Percentiles rank a stretch among this genome's conserved stretches.
Evolutionary conservation across 768 basidiomycete genomes (phyloP).

Genomic region (Tricholomella constricta): DNA sequence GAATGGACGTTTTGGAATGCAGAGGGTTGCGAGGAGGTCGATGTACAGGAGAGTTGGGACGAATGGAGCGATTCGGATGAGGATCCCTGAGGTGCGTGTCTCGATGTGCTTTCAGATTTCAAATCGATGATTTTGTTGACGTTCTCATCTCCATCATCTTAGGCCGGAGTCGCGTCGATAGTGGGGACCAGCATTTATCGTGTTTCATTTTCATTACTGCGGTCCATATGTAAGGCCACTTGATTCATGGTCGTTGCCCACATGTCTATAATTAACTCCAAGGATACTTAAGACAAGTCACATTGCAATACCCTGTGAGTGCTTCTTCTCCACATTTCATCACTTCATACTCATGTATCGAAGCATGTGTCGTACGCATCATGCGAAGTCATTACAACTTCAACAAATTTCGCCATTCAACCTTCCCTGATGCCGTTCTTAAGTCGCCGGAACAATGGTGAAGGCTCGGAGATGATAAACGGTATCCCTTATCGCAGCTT

Average conservation of each 20-base stretch:
- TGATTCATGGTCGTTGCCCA: too few species aligned
- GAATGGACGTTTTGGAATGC: slow-evolving; percentile 32
- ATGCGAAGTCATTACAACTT: not conserved
- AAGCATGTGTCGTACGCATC: not conserved
- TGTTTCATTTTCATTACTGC: too few species aligned
- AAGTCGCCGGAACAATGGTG: slow-evolving; percentile 14
- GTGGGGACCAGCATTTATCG: too few species aligned
- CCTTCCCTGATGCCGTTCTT: not conserved
- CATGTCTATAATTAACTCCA: too few species aligned
- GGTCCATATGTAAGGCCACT: too few species aligned
- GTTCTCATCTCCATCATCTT: too few species aligned
- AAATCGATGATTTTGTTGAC: not conserved
- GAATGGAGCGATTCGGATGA: slow-evolving; percentile 9
- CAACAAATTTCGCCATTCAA: not conserved
- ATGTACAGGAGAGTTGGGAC: slow-evolving; percentile 17
- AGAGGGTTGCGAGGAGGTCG: slow-evolving; percentile 17
- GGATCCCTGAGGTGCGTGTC: slow-evolving; percentile 1
- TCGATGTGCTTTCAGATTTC: not conserved
- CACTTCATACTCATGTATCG: not conserved
- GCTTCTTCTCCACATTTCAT: too few species aligned
- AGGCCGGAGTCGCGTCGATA: too few species aligned
- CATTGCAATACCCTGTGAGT: too few species aligned
- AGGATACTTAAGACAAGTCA: too few species aligned
- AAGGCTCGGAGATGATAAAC: slow-evolving; percentile 7
- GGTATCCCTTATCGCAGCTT: not conserved